Percentiles rank a stretch among this genome's conserved stretches.
phyloP scores from a whole-genome alignment of 257 asterid genomes.

The Phtheirospermum japonicum region DNA sequence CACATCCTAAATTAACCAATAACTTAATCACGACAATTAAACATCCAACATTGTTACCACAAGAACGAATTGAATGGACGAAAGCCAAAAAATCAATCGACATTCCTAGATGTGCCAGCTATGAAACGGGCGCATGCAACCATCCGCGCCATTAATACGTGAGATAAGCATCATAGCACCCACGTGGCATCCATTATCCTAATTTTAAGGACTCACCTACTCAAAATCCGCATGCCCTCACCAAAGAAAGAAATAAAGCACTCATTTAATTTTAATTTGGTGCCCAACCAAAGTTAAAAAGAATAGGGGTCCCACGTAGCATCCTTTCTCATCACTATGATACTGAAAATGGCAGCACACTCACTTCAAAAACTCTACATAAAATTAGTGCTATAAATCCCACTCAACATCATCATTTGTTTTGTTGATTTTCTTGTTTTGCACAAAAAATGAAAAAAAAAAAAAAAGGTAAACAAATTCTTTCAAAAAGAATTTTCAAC shows the following conservation, averaged over 20 bases:
- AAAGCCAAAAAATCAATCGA: too few relatives aligned
- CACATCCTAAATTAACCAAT: too few relatives aligned
- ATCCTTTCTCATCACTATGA: neutral
- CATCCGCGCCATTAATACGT: conserved; percentile 31
- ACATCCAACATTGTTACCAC: too few relatives aligned
- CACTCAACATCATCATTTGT: neutral
- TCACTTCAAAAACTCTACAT: neutral
- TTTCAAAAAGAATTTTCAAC: too few relatives aligned
- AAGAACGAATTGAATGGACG: too few relatives aligned
- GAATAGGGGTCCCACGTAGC: neutral
- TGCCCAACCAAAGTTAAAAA: neutral
- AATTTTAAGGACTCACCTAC: conserved; percentile 28
- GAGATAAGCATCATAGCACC: conserved; percentile 29
- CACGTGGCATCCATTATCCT: conserved; percentile 24
- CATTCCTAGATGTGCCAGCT: too few relatives aligned
- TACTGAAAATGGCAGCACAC: conserved; percentile 19
- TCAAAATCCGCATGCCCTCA: conserved; percentile 25
- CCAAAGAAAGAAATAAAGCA: conserved; percentile 2
- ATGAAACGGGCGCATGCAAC: neutral
- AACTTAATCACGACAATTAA: too few relatives aligned
- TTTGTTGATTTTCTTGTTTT: neutral
- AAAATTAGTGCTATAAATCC: neutral
- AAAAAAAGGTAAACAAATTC: too few relatives aligned
- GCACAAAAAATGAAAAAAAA: too few relatives aligned
- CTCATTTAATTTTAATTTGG: neutral